Evolutionary conservation across 495 filamentous ascomycete species (phyloP).

Genomic region (Massariosphaeria phaeospora): DNA sequence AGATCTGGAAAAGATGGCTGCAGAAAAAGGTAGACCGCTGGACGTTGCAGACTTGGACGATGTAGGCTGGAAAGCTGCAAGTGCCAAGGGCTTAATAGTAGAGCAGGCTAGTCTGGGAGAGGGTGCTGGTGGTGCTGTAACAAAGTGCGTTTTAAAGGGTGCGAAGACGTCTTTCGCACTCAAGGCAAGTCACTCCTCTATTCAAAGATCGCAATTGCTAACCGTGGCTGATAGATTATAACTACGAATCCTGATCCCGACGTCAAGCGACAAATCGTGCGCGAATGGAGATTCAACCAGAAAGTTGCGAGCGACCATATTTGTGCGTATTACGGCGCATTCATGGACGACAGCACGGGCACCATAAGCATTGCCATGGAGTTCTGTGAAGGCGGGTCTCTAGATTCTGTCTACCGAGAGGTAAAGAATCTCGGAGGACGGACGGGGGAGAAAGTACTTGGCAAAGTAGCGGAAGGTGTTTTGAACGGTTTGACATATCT

Average conservation of each 20-base stretch:
- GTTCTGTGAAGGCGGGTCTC: conserved; percentile 92
- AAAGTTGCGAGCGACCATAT: conserved; percentile 91
- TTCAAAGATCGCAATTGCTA: conserved; percentile 10
- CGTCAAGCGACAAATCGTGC: conserved; percentile 94
- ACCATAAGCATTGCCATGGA: conserved; percentile 99
- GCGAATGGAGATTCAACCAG: conserved; percentile 95
- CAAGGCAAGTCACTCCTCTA: conserved; percentile 59
- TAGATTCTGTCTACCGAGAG: conserved; percentile 94
- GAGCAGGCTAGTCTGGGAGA: conserved; percentile 90
- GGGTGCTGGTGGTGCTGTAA: conserved; percentile 93
- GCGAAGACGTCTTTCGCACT: conserved; percentile 93
- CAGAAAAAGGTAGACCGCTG: conserved; percentile 72
- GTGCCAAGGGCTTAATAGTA: conserved; percentile 76
- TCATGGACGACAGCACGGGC: conserved; percentile 84
- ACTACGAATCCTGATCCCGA: conserved; percentile 96
- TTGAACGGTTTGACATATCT: conserved; percentile 92
- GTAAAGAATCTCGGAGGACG: conserved; percentile 91
- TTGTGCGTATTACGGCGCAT: conserved; percentile 94
- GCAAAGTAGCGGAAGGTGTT: conserved; percentile 94
- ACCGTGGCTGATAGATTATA: conserved; percentile 62
- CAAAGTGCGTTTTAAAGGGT: conserved; percentile 78
- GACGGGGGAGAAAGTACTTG: conserved; percentile 96
- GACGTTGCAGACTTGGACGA: conserved; percentile 95
- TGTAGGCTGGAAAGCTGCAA: conserved; percentile 89
- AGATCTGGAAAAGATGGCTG: conserved; percentile 65